A percentile compares a stretch with the other conserved stretches of the same genome.
Conservation (phyloP, 2,329 filamentous ascomycete genomes). For the Scedosporium boydii region DNA sequence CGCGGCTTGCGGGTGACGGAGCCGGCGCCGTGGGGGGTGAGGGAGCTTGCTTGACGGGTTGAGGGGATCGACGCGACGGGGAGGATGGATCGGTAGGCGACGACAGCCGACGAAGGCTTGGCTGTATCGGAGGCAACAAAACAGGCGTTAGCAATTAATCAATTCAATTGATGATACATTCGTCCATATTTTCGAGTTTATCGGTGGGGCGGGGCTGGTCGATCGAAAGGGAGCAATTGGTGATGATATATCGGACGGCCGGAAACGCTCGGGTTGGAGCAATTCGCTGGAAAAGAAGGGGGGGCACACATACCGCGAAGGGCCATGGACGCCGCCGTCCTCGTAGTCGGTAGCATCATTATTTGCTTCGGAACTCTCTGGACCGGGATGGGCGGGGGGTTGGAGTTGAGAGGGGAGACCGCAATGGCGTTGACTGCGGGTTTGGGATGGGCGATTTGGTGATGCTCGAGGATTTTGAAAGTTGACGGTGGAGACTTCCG, state of each 20-base stretch:
- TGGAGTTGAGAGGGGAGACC: background rate
- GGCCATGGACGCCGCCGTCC: conserved; percentile 4
- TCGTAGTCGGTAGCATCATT: conserved; percentile 5
- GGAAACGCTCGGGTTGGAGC: background rate
- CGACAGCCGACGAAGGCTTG: conserved; percentile 1
- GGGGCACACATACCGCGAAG: conserved; percentile 2
- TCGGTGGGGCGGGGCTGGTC: no score
- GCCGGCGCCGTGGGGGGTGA: conserved; percentile 40
- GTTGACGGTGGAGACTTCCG: conserved; percentile 1
- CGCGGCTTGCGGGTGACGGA: conserved; percentile 44
- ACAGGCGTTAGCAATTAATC: background rate
- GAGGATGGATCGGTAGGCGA: conserved; percentile 32
- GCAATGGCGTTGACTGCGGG: background rate
- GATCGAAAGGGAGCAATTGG: background rate
- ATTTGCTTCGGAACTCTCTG: background rate
- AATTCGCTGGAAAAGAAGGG: background rate
- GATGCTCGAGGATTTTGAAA: background rate
- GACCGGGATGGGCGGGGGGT: background rate
- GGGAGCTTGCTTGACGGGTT: conserved; percentile 50
- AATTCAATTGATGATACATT: background rate
- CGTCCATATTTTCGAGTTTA: background rate
- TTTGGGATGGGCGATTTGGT: background rate
- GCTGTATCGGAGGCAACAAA: background rate
- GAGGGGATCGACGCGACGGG: conserved; percentile 58
- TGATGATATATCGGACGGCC: background rate